Conservation (phyloP, 345 rosid genomes). For the Hibiscus mutabilis region DNA sequence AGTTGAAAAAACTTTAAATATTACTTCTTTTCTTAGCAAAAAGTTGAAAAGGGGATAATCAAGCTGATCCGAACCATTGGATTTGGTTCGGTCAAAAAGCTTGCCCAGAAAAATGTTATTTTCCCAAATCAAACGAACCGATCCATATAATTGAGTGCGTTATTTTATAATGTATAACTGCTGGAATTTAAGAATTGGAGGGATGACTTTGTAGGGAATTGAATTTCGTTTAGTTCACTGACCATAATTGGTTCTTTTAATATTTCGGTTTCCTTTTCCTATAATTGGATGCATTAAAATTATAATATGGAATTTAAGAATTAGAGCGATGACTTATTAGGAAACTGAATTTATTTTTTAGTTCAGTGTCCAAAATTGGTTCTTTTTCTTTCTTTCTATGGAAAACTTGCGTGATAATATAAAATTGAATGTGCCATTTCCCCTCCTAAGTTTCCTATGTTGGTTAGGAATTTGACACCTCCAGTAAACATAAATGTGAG, state of each 20-base stretch:
- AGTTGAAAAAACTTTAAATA: not conserved
- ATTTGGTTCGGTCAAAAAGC: not conserved
- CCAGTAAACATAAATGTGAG: not conserved
- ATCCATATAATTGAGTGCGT: not conserved
- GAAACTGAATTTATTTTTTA: no score
- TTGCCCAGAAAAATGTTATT: not conserved
- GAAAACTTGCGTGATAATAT: not conserved
- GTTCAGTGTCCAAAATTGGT: not conserved
- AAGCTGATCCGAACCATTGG: not conserved
- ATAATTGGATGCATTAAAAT: not conserved
- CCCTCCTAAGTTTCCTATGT: not conserved
- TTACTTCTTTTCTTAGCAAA: not conserved
- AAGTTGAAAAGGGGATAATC: not conserved
- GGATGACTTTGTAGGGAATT: not conserved
- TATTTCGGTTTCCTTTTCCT: not conserved
- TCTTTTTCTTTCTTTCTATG: not conserved
- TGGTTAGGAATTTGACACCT: not conserved
- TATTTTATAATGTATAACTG: not conserved
- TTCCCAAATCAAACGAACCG: no score
- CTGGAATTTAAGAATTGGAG: not conserved
- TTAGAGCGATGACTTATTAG: not conserved
- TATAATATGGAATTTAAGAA: not conserved
- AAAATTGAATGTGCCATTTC: not conserved
- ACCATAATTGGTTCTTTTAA: not conserved
- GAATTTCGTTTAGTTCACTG: not conserved